Percentiles rank a stretch among this genome's conserved stretches.
phyloP scores from a whole-genome alignment of 192 early-diverging fungal genomes.

The Jimgerdemannia flammicorona region DNA sequence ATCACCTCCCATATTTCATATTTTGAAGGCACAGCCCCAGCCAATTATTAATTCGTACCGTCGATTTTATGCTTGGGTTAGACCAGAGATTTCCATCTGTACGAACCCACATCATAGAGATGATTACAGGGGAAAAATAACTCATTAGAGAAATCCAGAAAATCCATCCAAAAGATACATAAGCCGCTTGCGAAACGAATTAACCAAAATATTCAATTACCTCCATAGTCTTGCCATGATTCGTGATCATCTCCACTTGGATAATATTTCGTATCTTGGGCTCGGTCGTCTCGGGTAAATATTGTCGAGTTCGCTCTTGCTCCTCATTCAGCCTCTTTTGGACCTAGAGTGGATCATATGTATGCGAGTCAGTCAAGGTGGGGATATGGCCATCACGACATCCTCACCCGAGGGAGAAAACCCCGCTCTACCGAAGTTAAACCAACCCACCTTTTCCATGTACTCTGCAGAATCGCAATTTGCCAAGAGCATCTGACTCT shows the following conservation, averaged over 20 bases:
- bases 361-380: neutral
- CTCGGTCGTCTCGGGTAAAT: constrained; percentile 64
- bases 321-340: constrained; percentile 79
- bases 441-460: constrained; percentile 51
- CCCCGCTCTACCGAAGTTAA: neutral
- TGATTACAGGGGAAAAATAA: neutral
- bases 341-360: constrained; percentile 31
- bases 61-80: constrained; percentile 61
- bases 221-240: constrained; percentile 65
- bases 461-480: constrained; percentile 68
- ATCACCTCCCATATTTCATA: neutral
- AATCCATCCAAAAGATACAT: neutral
- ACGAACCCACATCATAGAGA: neutral
- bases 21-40: no score
- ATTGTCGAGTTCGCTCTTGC: constrained; percentile 63
- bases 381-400: neutral
- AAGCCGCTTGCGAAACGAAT: neutral
- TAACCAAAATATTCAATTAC: constrained; percentile 9
- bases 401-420: neutral
- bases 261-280: constrained; percentile 67
- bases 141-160: neutral
- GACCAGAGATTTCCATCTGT: constrained; percentile 70
- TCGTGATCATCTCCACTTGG: constrained; percentile 72
- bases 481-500: constrained; percentile 50
- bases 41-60: constrained; percentile 24